A percentile compares a stretch with the other conserved stretches of the same genome.
These are phyloP conservation scores for Cercospora sojina DNA, from an alignment of 2,329 filamentous ascomycete species.

Conservation along the genomic window DNA sequence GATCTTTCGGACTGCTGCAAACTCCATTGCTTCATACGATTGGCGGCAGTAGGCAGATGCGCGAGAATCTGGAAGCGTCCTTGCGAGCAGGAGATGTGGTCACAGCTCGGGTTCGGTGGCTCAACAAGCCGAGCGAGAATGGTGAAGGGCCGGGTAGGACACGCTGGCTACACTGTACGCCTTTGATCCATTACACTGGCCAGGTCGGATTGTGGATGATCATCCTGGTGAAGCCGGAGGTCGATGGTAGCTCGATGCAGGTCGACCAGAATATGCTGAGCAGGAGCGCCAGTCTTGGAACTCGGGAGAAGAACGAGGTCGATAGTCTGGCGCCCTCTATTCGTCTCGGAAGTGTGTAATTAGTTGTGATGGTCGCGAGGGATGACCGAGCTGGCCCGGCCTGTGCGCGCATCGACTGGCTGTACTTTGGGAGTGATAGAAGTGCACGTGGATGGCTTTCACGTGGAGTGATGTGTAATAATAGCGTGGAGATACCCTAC, in stretches of 20 bases:
- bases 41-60: conserved; percentile 22
- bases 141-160: conserved; percentile 11
- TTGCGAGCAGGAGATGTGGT: conserved; percentile 10
- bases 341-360: background rate
- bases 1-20: conserved; percentile 13
- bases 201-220: conserved; percentile 47
- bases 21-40: conserved; percentile 18
- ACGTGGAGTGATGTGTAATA: background rate
- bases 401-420: background rate
- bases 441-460: background rate
- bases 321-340: background rate
- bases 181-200: conserved; percentile 39
- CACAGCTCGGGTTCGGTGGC: conserved; percentile 18
- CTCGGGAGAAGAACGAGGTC: background rate
- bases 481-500: background rate
- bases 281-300: background rate
- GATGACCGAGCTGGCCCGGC: background rate
- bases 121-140: conserved; percentile 14
- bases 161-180: conserved; percentile 19
- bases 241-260: conserved; percentile 5
- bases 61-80: conserved; percentile 10
- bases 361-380: background rate
- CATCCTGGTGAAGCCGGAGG: conserved; percentile 18
- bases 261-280: background rate
- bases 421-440: background rate